Evolutionary conservation across 2,329 filamentous ascomycete genomes (phyloP), one percentile per base, ranked within the genome.

Genomic region (Basipetospora chlamydospora): DNA sequence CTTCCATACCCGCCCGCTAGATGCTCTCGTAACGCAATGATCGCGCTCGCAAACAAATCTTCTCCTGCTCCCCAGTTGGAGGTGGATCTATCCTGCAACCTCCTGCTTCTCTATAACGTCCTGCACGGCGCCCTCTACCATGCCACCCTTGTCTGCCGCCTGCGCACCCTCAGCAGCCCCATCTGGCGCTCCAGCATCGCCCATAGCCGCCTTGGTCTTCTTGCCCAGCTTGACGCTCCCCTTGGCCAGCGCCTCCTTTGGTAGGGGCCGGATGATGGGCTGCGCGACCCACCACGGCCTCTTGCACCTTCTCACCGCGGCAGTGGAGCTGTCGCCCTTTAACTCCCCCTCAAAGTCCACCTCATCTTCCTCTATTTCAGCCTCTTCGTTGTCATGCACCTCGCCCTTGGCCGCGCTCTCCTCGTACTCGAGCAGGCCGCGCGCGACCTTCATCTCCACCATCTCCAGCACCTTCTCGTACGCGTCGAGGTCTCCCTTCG

Each of bases 221-320:
- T 85, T 87, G 48, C 77, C 83, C 42, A 78, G 53, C 39, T 67
- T 71, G 54, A 93, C 67, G 3, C 81, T 78, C 0, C 87, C 87
- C 53, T 84, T 86, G 43, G 79, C 77, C 44, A 90, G 49, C 3
- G 90, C 90, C 60, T 96, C 88, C 46, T 80, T 81, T 0, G 90
- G 90, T 49, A 95, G 55, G 28, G 86, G 87, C 39, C 87, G 65
- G 6, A 95, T 71, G 48, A 93, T 83, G 4, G 88, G 80, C 60
- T 96, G 87, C 36, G 77, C 85, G 4, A 94, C 69, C 84, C 85
- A 95, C 72, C 78, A 95, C 1, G 87, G 87, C 44, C 85, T 63
- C 53, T 77, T 79, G 50, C 85, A 93, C 41, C 73, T 64, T 38
- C 70, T 72, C 18, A 90, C 75, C 1, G 80, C 76, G 7, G 35